phyloP scores from a whole-genome alignment of 2,329 filamentous ascomycete species.

The Colletotrichum chlorophyti region DNA sequence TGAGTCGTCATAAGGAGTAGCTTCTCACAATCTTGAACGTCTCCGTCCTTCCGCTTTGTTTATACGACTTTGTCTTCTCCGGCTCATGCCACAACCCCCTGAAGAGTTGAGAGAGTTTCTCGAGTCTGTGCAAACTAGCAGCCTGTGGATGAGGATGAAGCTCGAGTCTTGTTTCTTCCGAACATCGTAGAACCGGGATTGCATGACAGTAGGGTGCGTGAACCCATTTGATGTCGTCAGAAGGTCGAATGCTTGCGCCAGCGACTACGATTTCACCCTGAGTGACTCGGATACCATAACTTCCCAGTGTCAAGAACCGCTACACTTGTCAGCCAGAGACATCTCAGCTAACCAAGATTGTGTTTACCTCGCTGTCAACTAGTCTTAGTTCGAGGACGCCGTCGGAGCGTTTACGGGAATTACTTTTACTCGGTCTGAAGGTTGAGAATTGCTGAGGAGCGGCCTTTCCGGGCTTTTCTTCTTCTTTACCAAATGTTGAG shows the following conservation, averaged over 20 bases:
- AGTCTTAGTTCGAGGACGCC: constrained; percentile 51
- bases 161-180: constrained; percentile 58
- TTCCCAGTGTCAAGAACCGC: constrained; percentile 70
- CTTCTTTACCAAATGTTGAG: not conserved
- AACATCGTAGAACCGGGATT: constrained; percentile 68
- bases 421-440: constrained; percentile 53
- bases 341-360: not conserved
- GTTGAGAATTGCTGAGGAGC: constrained; percentile 47
- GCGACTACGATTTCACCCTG: constrained; percentile 70
- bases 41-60: constrained; percentile 29
- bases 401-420: constrained; percentile 45
- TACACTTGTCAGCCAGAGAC: constrained; percentile 38
- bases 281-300: constrained; percentile 68
- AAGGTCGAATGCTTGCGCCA: constrained; percentile 65
- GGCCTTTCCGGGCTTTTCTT: not conserved
- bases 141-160: constrained; percentile 60
- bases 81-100: constrained; percentile 68
- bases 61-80: constrained; percentile 33
- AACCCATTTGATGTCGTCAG: constrained; percentile 58
- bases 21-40: constrained; percentile 61
- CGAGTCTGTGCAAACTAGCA: constrained; percentile 58
- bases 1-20: not conserved
- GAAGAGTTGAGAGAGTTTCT: constrained; percentile 70
- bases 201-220: constrained; percentile 74
- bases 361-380: constrained; percentile 55